Evolutionary conservation across 306 rosid species (phyloP), one percentile per base, ranked within the genome.

Genomic region (Aeschynomene evenia): DNA sequence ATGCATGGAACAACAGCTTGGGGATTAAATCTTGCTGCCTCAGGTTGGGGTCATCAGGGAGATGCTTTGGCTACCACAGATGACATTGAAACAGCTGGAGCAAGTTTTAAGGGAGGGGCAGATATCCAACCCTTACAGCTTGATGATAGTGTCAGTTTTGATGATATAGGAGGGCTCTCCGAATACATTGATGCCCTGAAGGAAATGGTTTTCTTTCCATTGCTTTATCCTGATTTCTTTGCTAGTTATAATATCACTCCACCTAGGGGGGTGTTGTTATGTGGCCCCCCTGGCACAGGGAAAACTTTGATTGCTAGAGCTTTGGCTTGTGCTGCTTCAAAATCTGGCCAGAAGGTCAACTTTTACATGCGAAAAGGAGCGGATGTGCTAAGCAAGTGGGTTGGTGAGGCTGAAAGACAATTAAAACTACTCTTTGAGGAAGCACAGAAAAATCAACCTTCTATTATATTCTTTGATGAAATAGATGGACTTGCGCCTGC

Each of bases 301-400:
- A 94, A 94, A 79, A 94, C 98, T 23, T 80, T 94, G 54, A 94
- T 94, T 71, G 98, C 98, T 15, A 82, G 98, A 75, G 98, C 98
- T 42, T 85, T 94, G 71, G 98, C 98, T 45, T 87, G 92, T 84
- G 95, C 98, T 72, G 98, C 98, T 22, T 94, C 98, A 57, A 94
- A 90, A 85, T 95, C 98, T 78, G 98, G 98, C 58, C 98, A 90
- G 79, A 93, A 93, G 79, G 98, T 94, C 61, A 94, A 96, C 72
- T 94, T 94, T 83, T 94, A 94, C 85, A 94, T 94, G 98, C 94
- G 98, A 29, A 94, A 94, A 82, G 98, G 98, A 71, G 98, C 98
- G 1, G 98, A 94, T 68, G 98, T 94, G 54, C 84, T 90, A 7
- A 90, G 98, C 81, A 94, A 94, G 70, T 94, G 98, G 98, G 98